A percentile compares a stretch with the other conserved stretches of the same genome.
These are phyloP conservation scores for Haberlea rhodopensis DNA, from an alignment of 257 asterid species.

Conservation along the genomic window DNA sequence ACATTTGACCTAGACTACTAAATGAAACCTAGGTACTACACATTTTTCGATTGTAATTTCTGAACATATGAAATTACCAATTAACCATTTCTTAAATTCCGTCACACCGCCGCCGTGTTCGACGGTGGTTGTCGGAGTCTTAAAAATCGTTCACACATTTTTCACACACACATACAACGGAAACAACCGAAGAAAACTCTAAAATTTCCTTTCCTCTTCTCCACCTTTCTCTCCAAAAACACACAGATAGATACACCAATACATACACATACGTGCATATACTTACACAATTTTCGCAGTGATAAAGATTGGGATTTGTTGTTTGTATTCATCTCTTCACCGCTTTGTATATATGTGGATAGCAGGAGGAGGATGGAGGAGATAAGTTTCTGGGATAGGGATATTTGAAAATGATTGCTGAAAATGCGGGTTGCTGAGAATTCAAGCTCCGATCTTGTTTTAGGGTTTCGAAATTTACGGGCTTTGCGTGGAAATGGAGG, in stretches of 20 bases:
- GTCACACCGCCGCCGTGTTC: constrained; percentile 23
- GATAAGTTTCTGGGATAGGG: background rate
- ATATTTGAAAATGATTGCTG: constrained; percentile 29
- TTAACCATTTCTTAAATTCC: constrained; percentile 14
- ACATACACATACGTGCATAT: background rate
- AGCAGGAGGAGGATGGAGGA: background rate
- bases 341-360: background rate
- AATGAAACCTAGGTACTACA: too few species aligned
- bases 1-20: too few species aligned
- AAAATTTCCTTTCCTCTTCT: too few species aligned
- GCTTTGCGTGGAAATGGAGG: constrained; percentile 62
- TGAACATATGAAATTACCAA: constrained; percentile 8
- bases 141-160: constrained; percentile 9
- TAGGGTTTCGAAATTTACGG: constrained; percentile 43
- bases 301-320: background rate
- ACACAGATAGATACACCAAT: background rate
- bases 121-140: constrained; percentile 17
- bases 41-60: too few species aligned
- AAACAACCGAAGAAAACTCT: background rate
- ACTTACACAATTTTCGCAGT: background rate
- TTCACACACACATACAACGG: too few species aligned
- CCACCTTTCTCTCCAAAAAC: too few species aligned
- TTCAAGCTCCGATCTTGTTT: constrained; percentile 39
- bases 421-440: constrained; percentile 27
- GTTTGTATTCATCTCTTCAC: background rate